Evolutionary conservation across 257 asterid genomes (phyloP).

Genomic region (Haberlea rhodopensis): DNA sequence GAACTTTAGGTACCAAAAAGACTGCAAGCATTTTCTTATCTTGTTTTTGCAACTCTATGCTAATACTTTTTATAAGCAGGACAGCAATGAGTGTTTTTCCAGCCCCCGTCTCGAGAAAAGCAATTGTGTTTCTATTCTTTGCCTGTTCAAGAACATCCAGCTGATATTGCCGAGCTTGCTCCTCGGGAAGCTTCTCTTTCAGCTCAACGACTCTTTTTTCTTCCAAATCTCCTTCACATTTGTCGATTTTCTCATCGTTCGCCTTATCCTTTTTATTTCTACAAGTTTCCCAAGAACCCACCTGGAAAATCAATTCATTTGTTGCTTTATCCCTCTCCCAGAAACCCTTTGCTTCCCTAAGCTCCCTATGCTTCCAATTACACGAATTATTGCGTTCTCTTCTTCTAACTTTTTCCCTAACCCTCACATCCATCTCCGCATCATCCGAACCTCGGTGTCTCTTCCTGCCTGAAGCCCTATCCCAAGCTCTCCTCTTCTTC

Average conservation of each 20-base stretch:
- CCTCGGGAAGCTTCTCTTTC: conserved; percentile 66
- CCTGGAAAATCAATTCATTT: conserved; percentile 69
- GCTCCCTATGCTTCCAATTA: conserved; percentile 57
- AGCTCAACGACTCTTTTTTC: conserved; percentile 54
- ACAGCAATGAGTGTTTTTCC: conserved; percentile 95
- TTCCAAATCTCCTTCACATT: conserved; percentile 32
- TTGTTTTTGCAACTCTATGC: conserved; percentile 55
- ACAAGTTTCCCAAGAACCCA: conserved; percentile 80
- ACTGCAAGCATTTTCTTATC: conserved; percentile 89
- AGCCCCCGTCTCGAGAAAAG: conserved; percentile 98
- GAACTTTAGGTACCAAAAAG: conserved; percentile 97
- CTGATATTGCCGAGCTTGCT: conserved; percentile 93
- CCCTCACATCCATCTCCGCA: conserved; percentile 47
- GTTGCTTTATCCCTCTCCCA: conserved; percentile 93
- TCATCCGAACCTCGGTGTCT: conserved; percentile 59
- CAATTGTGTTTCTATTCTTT: conserved; percentile 78
- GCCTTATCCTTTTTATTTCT: conserved; percentile 51
- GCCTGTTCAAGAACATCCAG: conserved; percentile 99
- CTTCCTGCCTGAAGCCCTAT: conserved; percentile 57
- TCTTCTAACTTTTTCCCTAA: conserved; percentile 57
- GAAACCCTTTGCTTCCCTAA: conserved; percentile 68
- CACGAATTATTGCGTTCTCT: conserved; percentile 49
- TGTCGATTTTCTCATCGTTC: conserved; percentile 37
- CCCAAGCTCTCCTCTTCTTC: conserved; percentile 49
- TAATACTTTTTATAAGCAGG: conserved; percentile 80